These are phyloP conservation scores for Rosa rugosa DNA, from an alignment of 306 rosid species.

Conservation along the genomic window DNA sequence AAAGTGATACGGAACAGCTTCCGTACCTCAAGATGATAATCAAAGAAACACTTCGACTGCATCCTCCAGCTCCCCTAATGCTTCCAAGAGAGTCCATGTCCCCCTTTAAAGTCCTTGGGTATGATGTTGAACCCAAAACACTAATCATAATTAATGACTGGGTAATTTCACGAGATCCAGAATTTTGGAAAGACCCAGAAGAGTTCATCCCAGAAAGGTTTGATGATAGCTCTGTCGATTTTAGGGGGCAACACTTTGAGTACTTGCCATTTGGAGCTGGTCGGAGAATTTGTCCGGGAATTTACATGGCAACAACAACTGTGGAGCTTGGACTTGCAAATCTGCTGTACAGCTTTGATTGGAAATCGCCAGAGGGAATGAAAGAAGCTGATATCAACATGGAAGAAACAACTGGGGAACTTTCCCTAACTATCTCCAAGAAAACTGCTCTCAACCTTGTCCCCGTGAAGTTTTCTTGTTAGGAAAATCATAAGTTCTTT, in stretches of 20 bases:
- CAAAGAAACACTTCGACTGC: constrained; percentile 48
- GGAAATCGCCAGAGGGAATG: constrained; percentile 44
- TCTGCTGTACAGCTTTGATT: constrained; percentile 42
- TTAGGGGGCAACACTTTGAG: constrained; percentile 42
- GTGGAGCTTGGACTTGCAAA: constrained; percentile 43
- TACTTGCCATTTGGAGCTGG: constrained; percentile 53
- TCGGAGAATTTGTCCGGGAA: constrained; percentile 43
- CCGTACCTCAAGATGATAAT: constrained; percentile 37
- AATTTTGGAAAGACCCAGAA: constrained; percentile 35
- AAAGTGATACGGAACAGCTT: constrained; percentile 28
- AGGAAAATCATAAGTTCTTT: not conserved
- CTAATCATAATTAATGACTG: constrained; percentile 31
- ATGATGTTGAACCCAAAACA: constrained; percentile 31
- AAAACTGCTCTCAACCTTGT: constrained; percentile 38
- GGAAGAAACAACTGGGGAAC: constrained; percentile 39
- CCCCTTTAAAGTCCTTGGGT: constrained; percentile 24
- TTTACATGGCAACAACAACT: constrained; percentile 24
- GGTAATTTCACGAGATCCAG: constrained; percentile 46
- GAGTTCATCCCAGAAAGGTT: constrained; percentile 57
- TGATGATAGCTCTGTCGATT: constrained; percentile 26
- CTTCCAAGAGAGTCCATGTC: constrained; percentile 42
- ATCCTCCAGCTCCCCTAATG: constrained; percentile 43
- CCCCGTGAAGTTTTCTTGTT: constrained; percentile 11
- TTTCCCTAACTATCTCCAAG: constrained; percentile 30
- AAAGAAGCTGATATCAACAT: constrained; percentile 37